Base-by-base conservation (phyloP, 257 asterid genomes). In the Coffea canephora region DNA sequence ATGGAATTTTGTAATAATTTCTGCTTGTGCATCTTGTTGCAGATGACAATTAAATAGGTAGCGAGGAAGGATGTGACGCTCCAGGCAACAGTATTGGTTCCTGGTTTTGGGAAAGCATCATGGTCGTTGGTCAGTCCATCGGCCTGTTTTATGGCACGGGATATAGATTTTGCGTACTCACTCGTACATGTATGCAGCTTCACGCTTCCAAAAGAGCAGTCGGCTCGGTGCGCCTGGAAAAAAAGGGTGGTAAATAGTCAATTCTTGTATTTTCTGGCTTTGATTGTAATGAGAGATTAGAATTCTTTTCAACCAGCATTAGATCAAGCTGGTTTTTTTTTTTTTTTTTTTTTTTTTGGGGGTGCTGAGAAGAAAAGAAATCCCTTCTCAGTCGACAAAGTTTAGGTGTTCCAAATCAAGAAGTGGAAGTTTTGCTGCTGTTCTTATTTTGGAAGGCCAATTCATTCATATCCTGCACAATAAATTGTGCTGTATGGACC, bases 21-120 rank as follows among this genome's bases (percentile, higher is more conserved):
- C 68, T 52, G 9, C 34, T 72, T 34, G 39, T 84, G 79, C 41
- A 25, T 55, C 25, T 46, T 23, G 69, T 48, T 78, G 85, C 91
- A 87, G 93, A 85, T 71, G 93, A 83, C 75, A 86, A 75, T 67
- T 82, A 73, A 86, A 71, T 70, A 41, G 73, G 57, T 36, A 55
- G 65, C 76, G 36, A 71, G 36, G 8, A 25, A 54, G 11, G 82
- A 66, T 31, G 43, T 61, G 77, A 75, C 75, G 72, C 71, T 64
- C 54, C 0, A 12, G 66, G 61, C 39, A n/a, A 65, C 46, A 45
- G 74, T 65, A n/a, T 25, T 31, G 67, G 66, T 77, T 78, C 76
- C n/a, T 45, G 72, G 46, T 49, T 59, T 14, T 54, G 64, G 74
- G 52, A 18, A 75, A 23, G 81, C 43, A 76, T 48, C 8, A 34